Base-by-base conservation (phyloP, 352 stramenopile species). In the Blastocystis sp. region DNA sequence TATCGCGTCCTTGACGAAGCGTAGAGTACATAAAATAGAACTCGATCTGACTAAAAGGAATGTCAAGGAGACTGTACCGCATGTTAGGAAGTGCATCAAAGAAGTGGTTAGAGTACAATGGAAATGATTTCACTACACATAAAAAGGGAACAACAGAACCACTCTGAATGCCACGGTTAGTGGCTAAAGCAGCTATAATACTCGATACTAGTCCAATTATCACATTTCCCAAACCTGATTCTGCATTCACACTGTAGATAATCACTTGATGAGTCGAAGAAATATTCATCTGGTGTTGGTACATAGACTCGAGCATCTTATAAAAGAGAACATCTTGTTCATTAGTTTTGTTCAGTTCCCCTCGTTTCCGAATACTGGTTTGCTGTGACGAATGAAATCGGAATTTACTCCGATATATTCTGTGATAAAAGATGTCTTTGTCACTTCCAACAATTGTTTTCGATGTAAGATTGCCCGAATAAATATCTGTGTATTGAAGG, bases 211-310 rank as follows among this genome's bases (percentile, higher is more conserved):
- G 39, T 19, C 71, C 71, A 63, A 83, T 39, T 24, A 83, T 51
- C 9, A 83, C 54, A 27, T 83, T 83, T 65, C 46, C 71, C 29
- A 83, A 27, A 19, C 71, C 71, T n/a, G 71, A 83, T 43, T 83
- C 71, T 65, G 19, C 4, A 43, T 83, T 83, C 27, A 63, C 27
- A 42, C 39, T 12, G 46, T 83, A 83, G 7, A 83, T 46, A 24
- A 83, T 83, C 12, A 65, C 71, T 42, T 29, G 27, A 42, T 65
- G 24, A 16, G 46, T 67, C 5, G 9, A 52, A 16, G 46, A 39
- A 9, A 83, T 65, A 32, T 66, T 65, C 14, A 12, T 65, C 21
- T 83, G 71, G 21, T 52, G 39, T 37, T n/a, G 16, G 21, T 57
- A n/a, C 27, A 83, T 42, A 14, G 32, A n/a, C 32, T 83, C 71